Percentiles rank a stretch among this genome's conserved stretches.
phyloP scores from a whole-genome alignment of 2,329 filamentous ascomycete species.

The Calonectria multiphialidica region DNA sequence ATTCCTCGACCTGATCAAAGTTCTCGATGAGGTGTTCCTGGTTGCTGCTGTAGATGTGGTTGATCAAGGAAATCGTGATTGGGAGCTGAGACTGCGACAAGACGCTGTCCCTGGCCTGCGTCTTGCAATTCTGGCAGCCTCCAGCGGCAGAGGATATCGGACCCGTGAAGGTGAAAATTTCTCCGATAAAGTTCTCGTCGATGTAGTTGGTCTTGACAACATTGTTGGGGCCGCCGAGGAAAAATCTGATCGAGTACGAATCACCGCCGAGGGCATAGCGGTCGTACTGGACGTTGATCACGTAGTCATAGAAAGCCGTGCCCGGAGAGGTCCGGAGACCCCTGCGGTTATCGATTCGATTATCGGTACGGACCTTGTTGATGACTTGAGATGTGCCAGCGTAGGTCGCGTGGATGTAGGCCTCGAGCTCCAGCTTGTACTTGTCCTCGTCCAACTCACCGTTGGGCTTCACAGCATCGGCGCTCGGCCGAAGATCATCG shows the following conservation, averaged over 20 bases:
- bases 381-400: not conserved
- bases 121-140: not conserved
- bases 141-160: not conserved
- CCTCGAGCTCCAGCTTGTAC: not conserved
- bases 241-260: slow-evolving; percentile 10
- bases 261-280: not conserved
- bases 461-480: not conserved
- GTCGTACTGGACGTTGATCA: slow-evolving; percentile 14
- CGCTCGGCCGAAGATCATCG: not conserved
- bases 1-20: slow-evolving; percentile 4
- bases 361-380: not conserved
- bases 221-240: not conserved
- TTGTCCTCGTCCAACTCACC: not conserved
- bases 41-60: not conserved
- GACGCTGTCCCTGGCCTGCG: not conserved
- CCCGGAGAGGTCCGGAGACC: not conserved
- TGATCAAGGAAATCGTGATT: slow-evolving; percentile 2
- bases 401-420: not conserved
- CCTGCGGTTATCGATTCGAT: not conserved
- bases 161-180: not conserved
- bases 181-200: not conserved
- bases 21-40: not conserved
- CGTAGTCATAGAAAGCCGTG: not conserved
- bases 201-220: not conserved
- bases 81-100: slow-evolving; percentile 7